Evolutionary conservation across 1,284 basidiomycete species (phyloP).

Genomic region (Gomphus bonarii): DNA sequence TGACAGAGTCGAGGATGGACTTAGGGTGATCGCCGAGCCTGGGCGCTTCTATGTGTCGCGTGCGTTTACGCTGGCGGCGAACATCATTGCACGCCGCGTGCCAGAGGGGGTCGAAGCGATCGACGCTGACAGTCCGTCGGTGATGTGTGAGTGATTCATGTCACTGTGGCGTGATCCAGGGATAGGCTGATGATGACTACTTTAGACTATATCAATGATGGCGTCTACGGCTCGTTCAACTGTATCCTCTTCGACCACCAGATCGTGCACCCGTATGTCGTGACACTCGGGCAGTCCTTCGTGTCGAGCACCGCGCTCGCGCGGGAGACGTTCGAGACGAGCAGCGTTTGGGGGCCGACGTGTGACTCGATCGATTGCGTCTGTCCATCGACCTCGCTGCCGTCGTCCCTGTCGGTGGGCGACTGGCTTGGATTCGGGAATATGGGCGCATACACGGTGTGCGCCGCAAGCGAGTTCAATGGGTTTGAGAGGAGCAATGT

Average conservation of each 20-base stretch:
- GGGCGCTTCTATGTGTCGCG: constrained; percentile 90
- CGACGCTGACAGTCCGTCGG: constrained; percentile 44
- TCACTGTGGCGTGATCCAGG: not conserved
- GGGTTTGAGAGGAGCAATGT: constrained; percentile 65
- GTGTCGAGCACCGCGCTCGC: constrained; percentile 28
- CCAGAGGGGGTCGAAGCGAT: constrained; percentile 23
- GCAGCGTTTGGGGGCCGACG: constrained; percentile 53
- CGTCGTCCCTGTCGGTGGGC: constrained; percentile 60
- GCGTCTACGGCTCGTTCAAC: constrained; percentile 98
- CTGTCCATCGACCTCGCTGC: constrained; percentile 48
- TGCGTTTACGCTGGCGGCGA: constrained; percentile 89
- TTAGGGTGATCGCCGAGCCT: constrained; percentile 93
- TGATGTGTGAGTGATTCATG: constrained; percentile 64
- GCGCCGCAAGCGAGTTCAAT: constrained; percentile 84
- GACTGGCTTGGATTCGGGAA: constrained; percentile 89
- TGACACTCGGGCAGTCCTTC: constrained; percentile 30
- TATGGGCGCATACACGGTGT: constrained; percentile 93
- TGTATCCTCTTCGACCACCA: constrained; percentile 94
- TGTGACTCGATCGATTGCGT: constrained; percentile 91
- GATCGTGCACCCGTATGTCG: constrained; percentile 74
- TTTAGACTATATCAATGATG: constrained; percentile 94
- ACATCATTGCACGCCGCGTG: constrained; percentile 85
- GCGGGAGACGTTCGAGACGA: constrained; percentile 27
- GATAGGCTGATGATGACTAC: not conserved
- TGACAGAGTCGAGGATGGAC: constrained; percentile 42